These are phyloP conservation scores for Astrocystis sublimbata DNA, from an alignment of 495 filamentous ascomycete genomes.

Conservation along the genomic window DNA sequence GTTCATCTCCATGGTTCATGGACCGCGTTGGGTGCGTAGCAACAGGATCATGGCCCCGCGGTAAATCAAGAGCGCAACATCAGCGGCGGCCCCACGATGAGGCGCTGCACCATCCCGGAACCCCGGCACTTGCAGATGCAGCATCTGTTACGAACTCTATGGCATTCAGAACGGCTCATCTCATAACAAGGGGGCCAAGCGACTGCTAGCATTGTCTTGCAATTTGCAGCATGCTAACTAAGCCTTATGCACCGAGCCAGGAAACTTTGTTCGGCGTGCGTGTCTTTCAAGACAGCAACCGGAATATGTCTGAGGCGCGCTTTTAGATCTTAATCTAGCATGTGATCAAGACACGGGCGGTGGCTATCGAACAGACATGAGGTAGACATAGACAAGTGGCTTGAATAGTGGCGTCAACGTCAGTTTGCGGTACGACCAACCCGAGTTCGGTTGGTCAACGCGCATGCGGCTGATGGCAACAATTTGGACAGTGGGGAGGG, in stretches of 20 bases:
- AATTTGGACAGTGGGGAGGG: background rate
- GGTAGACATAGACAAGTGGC: background rate
- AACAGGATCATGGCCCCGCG: slow-evolving; percentile 11
- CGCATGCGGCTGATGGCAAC: slow-evolving; percentile 1
- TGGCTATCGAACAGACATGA: background rate
- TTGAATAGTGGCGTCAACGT: slow-evolving; percentile 1
- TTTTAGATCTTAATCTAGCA: no score
- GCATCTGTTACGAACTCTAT: background rate
- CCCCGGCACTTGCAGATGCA: background rate
- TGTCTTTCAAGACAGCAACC: background rate
- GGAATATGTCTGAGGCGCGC: background rate
- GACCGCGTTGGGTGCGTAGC: background rate
- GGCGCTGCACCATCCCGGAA: slow-evolving; percentile 9
- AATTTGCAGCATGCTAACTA: background rate
- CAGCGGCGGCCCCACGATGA: slow-evolving; percentile 12
- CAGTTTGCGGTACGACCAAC: background rate
- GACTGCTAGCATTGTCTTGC: slow-evolving; percentile 5
- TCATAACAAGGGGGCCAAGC: slow-evolving; percentile 1
- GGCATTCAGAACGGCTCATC: slow-evolving; percentile 1
- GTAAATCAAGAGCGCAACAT: background rate
- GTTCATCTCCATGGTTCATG: background rate
- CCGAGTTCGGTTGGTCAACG: background rate
- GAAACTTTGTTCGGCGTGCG: background rate
- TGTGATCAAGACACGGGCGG: background rate
- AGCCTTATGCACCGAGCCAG: background rate